Evolutionary conservation across 1,284 basidiomycete species (phyloP), one percentile per base, ranked within the genome.

Genomic region (Melampsora americana): DNA sequence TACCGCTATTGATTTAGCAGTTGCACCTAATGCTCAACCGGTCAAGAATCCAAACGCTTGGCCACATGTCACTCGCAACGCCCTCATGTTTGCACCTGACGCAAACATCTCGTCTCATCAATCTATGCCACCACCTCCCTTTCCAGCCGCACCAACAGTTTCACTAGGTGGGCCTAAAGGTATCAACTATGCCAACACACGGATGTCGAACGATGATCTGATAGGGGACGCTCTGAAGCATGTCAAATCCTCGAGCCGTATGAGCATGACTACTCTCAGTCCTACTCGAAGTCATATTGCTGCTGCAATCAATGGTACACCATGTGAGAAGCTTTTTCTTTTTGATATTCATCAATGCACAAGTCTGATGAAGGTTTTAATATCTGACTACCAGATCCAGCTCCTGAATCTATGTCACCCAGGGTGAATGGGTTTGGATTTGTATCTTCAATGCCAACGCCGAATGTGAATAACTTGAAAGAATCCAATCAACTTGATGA

Each of bases 71-170:
- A 9, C 79, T 93, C 88, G 93, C 75, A 97, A 97, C 84, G 89
- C 90, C 9, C 86, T 97, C 70, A 95, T 95, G 92, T 97, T 95
- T 81, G 82, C 90, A 0, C 93, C 94, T 1, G 94, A 95, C 81
- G 92, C 92, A 35, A 90, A 97, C 81, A 85, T 87, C 39, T 88
- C 90, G n/a, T 32, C 28, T 12, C 70, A 73, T 59, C 70, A 73
- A 53, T 44, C 46, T 46, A 26, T 59, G 35, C 59, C 50, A 53
- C 70, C 66, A 66, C 68, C 78, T 44, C 67, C 69, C 46, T 81
- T 83, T n/a, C 79, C 81, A 2, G 81, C 82, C 53, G 79, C 81
- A 23, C 69, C 83, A 59, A 77, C 81, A 6, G 78, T 79, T 18
- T 78, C 81, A 26, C 85, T 85, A 60, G 85, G 83, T 14, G 87